A percentile compares a stretch with the other conserved stretches of the same genome.
phyloP scores from a whole-genome alignment of 495 filamentous ascomycete species.

The Oidiodendron maius region DNA sequence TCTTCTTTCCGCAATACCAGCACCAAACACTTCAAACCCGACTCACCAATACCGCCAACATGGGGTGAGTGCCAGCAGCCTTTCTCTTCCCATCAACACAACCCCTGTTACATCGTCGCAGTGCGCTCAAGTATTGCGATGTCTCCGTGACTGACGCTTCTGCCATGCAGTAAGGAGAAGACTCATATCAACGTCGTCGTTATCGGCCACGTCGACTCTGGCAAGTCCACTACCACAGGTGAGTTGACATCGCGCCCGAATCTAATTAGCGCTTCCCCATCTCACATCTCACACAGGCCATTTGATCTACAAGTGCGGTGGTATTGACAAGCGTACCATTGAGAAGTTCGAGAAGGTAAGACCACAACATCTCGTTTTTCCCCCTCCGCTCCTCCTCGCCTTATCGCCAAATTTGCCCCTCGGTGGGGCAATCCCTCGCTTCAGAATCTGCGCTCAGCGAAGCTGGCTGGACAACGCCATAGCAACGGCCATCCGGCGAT shows the following conservation, averaged over 20 bases:
- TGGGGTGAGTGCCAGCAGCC: conserved; percentile 23
- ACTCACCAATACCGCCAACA: conserved; percentile 22
- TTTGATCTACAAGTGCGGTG: conserved; percentile 99
- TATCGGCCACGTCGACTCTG: conserved; percentile 99
- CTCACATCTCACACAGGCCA: conserved; percentile 48
- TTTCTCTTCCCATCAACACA: conserved; percentile 3
- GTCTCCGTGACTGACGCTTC: conserved; percentile 13
- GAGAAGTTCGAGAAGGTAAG: conserved; percentile 99
- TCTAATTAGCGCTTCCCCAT: conserved; percentile 4
- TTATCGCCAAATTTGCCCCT: conserved; percentile 23
- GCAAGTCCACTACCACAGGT: conserved; percentile 97
- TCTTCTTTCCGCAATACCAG: conserved; percentile 11
- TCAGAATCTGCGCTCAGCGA: too few relatives aligned
- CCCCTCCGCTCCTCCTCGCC: conserved; percentile 9
- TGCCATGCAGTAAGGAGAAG: conserved; percentile 63
- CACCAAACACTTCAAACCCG: conserved; percentile 15
- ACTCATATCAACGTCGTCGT: conserved; percentile 85
- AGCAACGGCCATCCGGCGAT: background rate
- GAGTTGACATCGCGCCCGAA: conserved; percentile 26
- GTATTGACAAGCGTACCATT: conserved; percentile 99
- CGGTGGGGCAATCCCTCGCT: conserved; percentile 20
- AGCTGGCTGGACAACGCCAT: too few relatives aligned
- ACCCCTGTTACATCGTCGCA: conserved; percentile 9
- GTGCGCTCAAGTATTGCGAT: conserved; percentile 4
- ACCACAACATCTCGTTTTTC: conserved; percentile 1